Base-by-base conservation (phyloP, 108 stramenopile species). In the Cyclotella baltica region DNA sequence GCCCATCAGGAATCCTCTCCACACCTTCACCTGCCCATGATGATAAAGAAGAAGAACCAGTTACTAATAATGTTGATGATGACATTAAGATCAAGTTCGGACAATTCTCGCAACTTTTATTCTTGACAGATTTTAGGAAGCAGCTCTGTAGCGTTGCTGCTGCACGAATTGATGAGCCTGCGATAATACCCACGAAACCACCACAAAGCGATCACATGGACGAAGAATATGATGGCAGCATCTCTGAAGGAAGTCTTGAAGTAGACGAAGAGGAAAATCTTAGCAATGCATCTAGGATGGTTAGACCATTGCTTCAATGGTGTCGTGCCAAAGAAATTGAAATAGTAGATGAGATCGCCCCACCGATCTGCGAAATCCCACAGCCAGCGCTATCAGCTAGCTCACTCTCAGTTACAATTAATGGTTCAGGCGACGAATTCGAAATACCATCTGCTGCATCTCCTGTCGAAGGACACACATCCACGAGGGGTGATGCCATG, bases 281-380 rank as follows among this genome's bases (percentile, higher is more conserved):
- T 77, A 78, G 84, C 33, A 50, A 76, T 40, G 85, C 92, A 53
- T 76, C 83, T 29, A 69, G 91, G 70, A 82, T 92, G 22, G 65
- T 94, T 27, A 55, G 88, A 29, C 94, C 94, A 2, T 55, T 92
- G 15, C 76, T 93, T 20, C 84, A 79, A 35, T 95, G 94, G 94
- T 87, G 88, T 65, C 78, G 91, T 30, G 50, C 86, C 2, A 58
- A 83, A 79, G 94, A 95, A 71, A 85, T 89, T 35, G 80, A 75
- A 33, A 72, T 86, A 16, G 78, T 88, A 37, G 73, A 66, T 38
- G 79, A 87, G 43, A 58, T 95, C 6, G 81, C 89, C 25, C 91
- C 93, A 4, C 35, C 48, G n/a, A 65, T 77, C 23, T 43, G 55
- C 28, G 69, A 84, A 11, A 57, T 75, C 19, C 27, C 46, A 16